Percentiles rank a stretch among this genome's conserved stretches.
Conservation (phyloP, 2,329 filamentous ascomycete species). For the Amauroascus niger region DNA sequence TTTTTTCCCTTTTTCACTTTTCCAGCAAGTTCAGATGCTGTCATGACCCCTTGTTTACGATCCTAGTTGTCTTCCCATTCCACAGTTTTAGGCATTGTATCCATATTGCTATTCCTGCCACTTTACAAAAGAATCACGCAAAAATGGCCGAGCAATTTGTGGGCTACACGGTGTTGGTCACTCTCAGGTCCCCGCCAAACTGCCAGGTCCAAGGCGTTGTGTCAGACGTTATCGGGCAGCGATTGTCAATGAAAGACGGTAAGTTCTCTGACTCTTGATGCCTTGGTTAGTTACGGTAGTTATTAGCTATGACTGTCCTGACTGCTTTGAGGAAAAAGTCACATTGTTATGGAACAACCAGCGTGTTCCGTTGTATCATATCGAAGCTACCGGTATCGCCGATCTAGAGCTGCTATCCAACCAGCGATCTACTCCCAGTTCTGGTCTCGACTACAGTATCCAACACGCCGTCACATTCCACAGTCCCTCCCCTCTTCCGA, state of each 20-base stretch:
- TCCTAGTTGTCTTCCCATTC: not conserved
- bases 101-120: too few relatives aligned
- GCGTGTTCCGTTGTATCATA: conserved; percentile 43
- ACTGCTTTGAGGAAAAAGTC: conserved; percentile 29
- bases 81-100: not conserved
- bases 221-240: conserved; percentile 57
- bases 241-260: conserved; percentile 65
- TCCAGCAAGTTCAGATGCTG: too few relatives aligned
- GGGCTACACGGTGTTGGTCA: conserved; percentile 65
- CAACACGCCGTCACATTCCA: conserved; percentile 9
- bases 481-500: conserved; percentile 17
- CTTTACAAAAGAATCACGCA: not conserved
- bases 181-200: conserved; percentile 55
- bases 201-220: conserved; percentile 61
- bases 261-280: conserved; percentile 22
- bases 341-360: conserved; percentile 44
- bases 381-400: conserved; percentile 50
- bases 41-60: not conserved
- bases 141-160: conserved; percentile 61
- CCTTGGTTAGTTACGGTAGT: not conserved
- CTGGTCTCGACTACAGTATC: not conserved
- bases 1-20: too few relatives aligned
- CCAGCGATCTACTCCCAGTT: conserved; percentile 15
- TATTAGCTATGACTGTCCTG: conserved; percentile 33
- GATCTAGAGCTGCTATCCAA: conserved; percentile 46